Base-by-base conservation (phyloP, 305 asterid genomes). In the Petunia hybrid region DNA sequence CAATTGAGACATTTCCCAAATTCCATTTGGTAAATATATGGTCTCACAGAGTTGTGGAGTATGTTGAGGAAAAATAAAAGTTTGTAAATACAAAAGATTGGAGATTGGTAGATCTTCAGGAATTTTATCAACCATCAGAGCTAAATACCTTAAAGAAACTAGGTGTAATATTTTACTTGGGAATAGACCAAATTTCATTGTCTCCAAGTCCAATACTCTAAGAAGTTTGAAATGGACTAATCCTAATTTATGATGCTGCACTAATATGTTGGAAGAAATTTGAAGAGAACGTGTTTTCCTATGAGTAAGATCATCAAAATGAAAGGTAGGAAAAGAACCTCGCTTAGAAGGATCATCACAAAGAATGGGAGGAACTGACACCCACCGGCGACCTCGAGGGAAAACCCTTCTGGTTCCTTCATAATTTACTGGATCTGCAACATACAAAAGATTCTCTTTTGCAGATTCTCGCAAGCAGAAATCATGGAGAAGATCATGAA, bases 401-500 rank as follows among this genome's bases (percentile, higher is more conserved):
- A 22, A 22, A 39, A 65, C 2, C 1, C 59, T 53, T 10, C 13
- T 0, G 31, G 48, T 1, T 2, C 1, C 31, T 22, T 22, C 31
- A 0, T 45, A 38, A 1, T 5, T 6, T 13, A 0, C 1, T 10
- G 48, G 2, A 38, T 39, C 2, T 3, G 12, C 0, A 39, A n/a
- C 38, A 7, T n/a, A 1, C 55, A 41, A 60, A 6, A 60, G 8
- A 3, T 16, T 64, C 57, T 57, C 75, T 3, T 75, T 83, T 62
- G 2, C 43, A 4, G 79, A 56, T 51, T 83, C 81, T 31, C 6
- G 38, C 56, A 56, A 56, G 59, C 81, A 82, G 1, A 83, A 70
- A 10, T 84, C 84, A 22, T 79, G 64, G 31, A 77, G 42, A 3
- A 84, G 62, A 84, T 84, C 87, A 81, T 84, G 84, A 39, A 76